Base-by-base conservation (phyloP, 1,284 basidiomycete species). In the Polyporus tsugae region DNA sequence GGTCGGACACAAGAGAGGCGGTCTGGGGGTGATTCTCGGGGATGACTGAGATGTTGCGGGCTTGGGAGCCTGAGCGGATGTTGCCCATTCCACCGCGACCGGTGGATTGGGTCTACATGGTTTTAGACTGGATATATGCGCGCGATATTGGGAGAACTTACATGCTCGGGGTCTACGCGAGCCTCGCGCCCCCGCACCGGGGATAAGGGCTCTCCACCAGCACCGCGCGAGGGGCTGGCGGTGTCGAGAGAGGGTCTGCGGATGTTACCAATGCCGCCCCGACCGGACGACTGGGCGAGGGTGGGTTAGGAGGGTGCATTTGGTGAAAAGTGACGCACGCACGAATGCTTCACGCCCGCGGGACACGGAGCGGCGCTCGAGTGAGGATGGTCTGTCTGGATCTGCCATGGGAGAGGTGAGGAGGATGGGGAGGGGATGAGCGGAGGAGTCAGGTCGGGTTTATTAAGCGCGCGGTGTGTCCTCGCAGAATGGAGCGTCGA, bases 71-170 rank as follows among this genome's bases (percentile, higher is more conserved):
- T 4, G 91, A 90, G 61, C 90, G 89, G 46, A 94, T 88, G 80
- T 95, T 95, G 53, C 93, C 93, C 22, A 86, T 86, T 35, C 93
- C 93, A 44, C 93, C 93, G 41, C 93, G 87, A 22, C 94, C 93
- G 55, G 88, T 86, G 49, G 90, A 90, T 71, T 82, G 84, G n/a
- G 86, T 68, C 83, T 91, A 69, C 9, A 55, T 4, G 41, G 1
- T 19, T 57, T 57, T 49, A 70, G 65, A 52, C 19, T 49, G 63
- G n/a, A 33, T 39, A 44, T 57, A 39, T 60, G 63, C 62, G 65
- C 9, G 52, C 22, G 25, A 39, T 60, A 38, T 46, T 36, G 39
- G 29, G 25, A 38, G 46, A 38, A 73, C 79, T 17, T 70, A 83
- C 82, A 46, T 74, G 79, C 57, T 80, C 76, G 7, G 77, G 77